A percentile compares a stretch with the other conserved stretches of the same genome.
Evolutionary conservation across 805 yeast genomes (phyloP).

Genomic region (Candida tallmaniae): DNA sequence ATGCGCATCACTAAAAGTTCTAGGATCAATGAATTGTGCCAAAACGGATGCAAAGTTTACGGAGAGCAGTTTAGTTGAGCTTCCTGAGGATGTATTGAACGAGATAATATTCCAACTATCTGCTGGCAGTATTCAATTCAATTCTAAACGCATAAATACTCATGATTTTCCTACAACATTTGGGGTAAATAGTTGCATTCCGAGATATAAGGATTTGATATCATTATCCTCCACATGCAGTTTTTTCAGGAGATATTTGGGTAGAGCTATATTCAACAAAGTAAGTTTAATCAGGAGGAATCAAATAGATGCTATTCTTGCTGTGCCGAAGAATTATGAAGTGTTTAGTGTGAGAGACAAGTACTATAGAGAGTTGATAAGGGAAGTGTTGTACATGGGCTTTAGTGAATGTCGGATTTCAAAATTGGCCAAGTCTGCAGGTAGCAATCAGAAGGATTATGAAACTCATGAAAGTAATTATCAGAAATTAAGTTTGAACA

Average conservation of each 20-base stretch:
- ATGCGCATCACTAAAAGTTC: too few species aligned
- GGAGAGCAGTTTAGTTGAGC: slow-evolving; percentile 2
- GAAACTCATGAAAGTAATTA: slow-evolving; percentile 17
- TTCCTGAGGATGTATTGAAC: slow-evolving; percentile 18
- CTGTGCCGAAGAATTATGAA: slow-evolving; percentile 17
- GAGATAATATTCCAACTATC: slow-evolving; percentile 13
- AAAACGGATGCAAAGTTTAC: too few species aligned
- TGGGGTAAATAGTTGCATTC: slow-evolving; percentile 8
- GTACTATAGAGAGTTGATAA: slow-evolving; percentile 16
- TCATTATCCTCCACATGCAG: slow-evolving; percentile 22
- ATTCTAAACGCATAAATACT: background rate
- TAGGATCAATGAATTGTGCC: too few species aligned
- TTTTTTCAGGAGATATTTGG: slow-evolving; percentile 17
- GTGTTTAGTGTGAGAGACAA: slow-evolving; percentile 16
- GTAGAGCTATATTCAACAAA: slow-evolving; percentile 16
- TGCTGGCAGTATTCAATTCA: slow-evolving; percentile 8
- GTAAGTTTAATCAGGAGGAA: slow-evolving; percentile 24
- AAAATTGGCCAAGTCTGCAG: slow-evolving; percentile 18
- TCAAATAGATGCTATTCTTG: slow-evolving; percentile 23
- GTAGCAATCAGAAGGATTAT: slow-evolving; percentile 8
- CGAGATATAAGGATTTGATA: slow-evolving; percentile 12
- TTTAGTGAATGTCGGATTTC: slow-evolving; percentile 14
- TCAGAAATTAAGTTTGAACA: slow-evolving; percentile 14
- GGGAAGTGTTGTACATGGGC: slow-evolving; percentile 15
- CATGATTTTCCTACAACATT: background rate